Conservation (phyloP, 2,329 filamentous ascomycete genomes). For the Exophiala viscosa region DNA sequence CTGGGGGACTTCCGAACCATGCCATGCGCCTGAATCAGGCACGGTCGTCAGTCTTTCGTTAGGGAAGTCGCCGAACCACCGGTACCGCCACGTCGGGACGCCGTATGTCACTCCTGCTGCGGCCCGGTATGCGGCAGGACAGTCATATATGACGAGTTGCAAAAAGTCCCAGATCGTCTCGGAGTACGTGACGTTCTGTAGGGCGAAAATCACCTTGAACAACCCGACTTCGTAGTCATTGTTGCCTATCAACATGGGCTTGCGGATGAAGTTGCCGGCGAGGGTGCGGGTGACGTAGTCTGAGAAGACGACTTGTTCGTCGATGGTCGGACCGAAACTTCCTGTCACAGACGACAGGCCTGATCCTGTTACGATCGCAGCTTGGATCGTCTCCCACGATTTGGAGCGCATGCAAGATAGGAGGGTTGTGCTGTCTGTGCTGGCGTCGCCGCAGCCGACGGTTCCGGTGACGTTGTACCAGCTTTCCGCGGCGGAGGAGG, state of each 20-base stretch:
- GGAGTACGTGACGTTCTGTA: neutral
- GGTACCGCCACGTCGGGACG: conserved; percentile 45
- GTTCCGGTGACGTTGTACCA: neutral
- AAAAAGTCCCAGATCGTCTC: neutral
- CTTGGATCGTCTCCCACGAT: neutral
- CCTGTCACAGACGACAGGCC: conserved; percentile 20
- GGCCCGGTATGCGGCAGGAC: neutral
- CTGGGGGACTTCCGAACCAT: neutral
- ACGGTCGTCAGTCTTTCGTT: conserved; percentile 40
- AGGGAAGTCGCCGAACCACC: conserved; percentile 50
- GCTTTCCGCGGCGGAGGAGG: neutral
- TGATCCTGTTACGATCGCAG: neutral
- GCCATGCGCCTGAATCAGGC: neutral
- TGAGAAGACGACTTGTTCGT: conserved; percentile 41
- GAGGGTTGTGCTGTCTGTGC: neutral
- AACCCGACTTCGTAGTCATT: conserved; percentile 46
- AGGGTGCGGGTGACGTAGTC: conserved; percentile 38
- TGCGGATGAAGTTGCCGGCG: conserved; percentile 37
- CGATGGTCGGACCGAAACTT: conserved; percentile 38
- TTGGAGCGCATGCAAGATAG: neutral
- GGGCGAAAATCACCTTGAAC: neutral
- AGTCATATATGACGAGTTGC: neutral
- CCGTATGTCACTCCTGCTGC: conserved; percentile 21
- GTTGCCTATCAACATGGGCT: conserved; percentile 43
- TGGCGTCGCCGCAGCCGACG: neutral